phyloP scores from a whole-genome alignment of 176 grass and related monocot species.

The Rhipidocladum racemiflorum region DNA sequence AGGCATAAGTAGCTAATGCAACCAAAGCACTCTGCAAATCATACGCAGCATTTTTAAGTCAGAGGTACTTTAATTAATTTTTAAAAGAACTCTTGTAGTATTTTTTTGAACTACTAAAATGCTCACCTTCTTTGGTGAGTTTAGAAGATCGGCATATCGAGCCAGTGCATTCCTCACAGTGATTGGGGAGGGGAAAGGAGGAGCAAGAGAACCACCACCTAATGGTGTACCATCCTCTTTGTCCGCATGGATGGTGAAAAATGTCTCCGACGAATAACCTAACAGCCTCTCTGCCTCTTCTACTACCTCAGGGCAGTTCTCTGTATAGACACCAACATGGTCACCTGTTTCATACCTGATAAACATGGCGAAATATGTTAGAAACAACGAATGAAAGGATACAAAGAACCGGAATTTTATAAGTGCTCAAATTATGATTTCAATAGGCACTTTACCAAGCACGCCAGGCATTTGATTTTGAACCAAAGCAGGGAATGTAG shows the following conservation, averaged over 20 bases:
- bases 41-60: slow-evolving; percentile 10
- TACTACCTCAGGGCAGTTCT: slow-evolving; percentile 69
- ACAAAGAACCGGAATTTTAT: not conserved
- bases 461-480: not conserved
- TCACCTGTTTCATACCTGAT: slow-evolving; percentile 88
- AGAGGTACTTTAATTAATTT: not conserved
- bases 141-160: slow-evolving; percentile 92
- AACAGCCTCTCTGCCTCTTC: slow-evolving; percentile 81
- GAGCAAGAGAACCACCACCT: slow-evolving; percentile 60
- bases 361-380: slow-evolving; percentile 26
- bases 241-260: slow-evolving; percentile 82
- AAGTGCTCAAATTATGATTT: not conserved
- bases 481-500: not conserved
- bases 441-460: not conserved
- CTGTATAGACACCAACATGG: slow-evolving; percentile 83
- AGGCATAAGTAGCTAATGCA: slow-evolving; percentile 73
- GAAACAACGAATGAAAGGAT: not conserved
- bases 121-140: slow-evolving; percentile 90
- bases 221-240: slow-evolving; percentile 85
- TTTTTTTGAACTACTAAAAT: slow-evolving; percentile 11
- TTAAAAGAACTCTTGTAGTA: not conserved
- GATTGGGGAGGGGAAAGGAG: slow-evolving; percentile 73
- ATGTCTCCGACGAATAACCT: slow-evolving; percentile 64
- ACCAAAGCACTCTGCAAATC: slow-evolving; percentile 65
- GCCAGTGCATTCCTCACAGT: slow-evolving; percentile 76